These are phyloP conservation scores for Blastomyces silverae DNA, from an alignment of 2,329 filamentous ascomycete species.

Conservation along the genomic window DNA sequence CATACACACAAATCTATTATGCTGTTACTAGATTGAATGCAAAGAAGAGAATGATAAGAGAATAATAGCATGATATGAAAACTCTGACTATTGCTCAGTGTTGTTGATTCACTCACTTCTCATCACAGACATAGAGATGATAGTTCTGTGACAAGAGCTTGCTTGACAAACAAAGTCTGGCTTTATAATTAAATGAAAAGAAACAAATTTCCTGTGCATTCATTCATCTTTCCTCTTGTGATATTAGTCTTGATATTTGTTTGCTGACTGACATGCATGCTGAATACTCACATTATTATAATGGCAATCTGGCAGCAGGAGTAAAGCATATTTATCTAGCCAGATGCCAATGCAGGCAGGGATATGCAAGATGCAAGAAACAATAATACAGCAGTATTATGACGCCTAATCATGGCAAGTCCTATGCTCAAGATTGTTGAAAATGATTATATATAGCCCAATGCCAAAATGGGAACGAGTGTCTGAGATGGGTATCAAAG, in stretches of 20 bases:
- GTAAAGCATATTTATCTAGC: not conserved
- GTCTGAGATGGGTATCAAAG: constrained; percentile 7
- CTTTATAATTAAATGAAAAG: not conserved
- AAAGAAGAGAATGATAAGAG: too few relatives aligned
- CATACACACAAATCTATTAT: too few relatives aligned
- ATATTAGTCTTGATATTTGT: not conserved
- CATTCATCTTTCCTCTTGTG: not conserved
- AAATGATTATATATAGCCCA: not conserved
- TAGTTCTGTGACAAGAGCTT: not conserved
- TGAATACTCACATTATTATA: too few relatives aligned
- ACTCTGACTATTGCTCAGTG: not conserved
- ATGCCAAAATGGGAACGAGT: not conserved
- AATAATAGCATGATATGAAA: too few relatives aligned
- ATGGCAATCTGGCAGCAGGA: not conserved
- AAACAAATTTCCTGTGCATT: not conserved
- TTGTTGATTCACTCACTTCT: not conserved
- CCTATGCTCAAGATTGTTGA: not conserved
- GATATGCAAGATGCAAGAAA: too few relatives aligned
- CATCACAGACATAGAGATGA: not conserved
- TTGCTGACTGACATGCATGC: not conserved
- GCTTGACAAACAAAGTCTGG: not conserved
- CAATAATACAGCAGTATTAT: not conserved
- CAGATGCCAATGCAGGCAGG: not conserved
- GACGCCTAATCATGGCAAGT: not conserved
- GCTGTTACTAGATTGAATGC: too few relatives aligned